Evolutionary conservation across 2,329 filamentous ascomycete genomes (phyloP), one percentile per base, ranked within the genome.

Genomic region (Clarireedia homoeocarpa): DNA sequence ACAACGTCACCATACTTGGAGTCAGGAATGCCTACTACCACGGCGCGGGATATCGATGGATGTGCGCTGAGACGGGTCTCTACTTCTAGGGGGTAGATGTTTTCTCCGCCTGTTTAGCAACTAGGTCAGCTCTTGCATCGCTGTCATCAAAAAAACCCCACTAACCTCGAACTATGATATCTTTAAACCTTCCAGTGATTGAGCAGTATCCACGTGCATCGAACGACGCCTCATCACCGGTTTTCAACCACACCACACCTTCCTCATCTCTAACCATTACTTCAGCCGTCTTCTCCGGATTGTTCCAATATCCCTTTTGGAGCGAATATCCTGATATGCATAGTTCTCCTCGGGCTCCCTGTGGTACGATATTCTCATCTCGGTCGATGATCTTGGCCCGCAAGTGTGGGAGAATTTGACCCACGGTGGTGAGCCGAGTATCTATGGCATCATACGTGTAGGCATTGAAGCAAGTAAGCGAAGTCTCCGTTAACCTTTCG

Each of bases 391-490:
- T 73, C 73, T 94, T 95, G 51, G 88, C 88, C 40, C 80, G 78
- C 2, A 83, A 81, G 65, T 92, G 87, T 3, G 88, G 88, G 74
- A 92, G 82, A 47, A 91, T 73, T 15, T 83, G 86, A 2, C 88
- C 88, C 0, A 91, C 89, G 0, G 87, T 91, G 2, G 80, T 82
- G 26, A 91, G 74, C 39, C 86, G 78, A 40, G 76, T 77, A 60
- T 83, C 75, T 50, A 90, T 79, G 1, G 82, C 79, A 69, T 91
- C 88, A 57, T 86, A 82, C 0, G 85, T 88, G 65, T 87, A 85
- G 10, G 88, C 85, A 63, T 90, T 91, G 75, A 91, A 91, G 71
- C 86, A 88, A 0, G 87, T 90, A 0, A 88, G 88, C 2, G 82
- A 86, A 0, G 88, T 85, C 72, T 92, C 88, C 0, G 89, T 92